Evolutionary conservation across 2,329 filamentous ascomycete species (phyloP).

Genomic region (Cladosporium oxysporum): DNA sequence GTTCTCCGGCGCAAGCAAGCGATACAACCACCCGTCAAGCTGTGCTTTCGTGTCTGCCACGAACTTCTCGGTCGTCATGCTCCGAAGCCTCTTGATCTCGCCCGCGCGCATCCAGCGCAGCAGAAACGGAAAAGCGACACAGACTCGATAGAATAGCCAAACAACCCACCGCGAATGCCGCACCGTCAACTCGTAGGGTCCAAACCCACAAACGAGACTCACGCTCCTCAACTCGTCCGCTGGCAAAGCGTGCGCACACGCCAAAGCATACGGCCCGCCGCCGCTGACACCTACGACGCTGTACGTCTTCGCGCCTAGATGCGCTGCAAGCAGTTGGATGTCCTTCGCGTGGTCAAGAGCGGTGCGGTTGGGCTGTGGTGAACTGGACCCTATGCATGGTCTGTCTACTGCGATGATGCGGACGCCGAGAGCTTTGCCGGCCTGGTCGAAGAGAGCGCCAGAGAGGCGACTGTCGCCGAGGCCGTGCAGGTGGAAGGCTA

Average conservation of each 20-base stretch:
- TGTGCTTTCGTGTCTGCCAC: not conserved
- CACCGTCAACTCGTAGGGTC: not conserved
- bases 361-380: constrained; percentile 39
- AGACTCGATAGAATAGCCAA: constrained; percentile 2
- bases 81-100: not conserved
- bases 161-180: not conserved
- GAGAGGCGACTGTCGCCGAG: constrained; percentile 48
- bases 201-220: not conserved
- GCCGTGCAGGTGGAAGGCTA: constrained; percentile 48
- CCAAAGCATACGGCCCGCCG: constrained; percentile 51
- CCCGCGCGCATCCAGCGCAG: not conserved
- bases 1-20: constrained; percentile 3
- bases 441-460: constrained; percentile 38
- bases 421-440: constrained; percentile 38
- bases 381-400: constrained; percentile 48
- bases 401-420: constrained; percentile 48
- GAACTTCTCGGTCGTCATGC: not conserved
- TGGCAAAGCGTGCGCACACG: constrained; percentile 46
- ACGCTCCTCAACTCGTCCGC: constrained; percentile 7
- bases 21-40: not conserved
- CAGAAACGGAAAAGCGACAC: not conserved
- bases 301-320: constrained; percentile 45
- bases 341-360: constrained; percentile 48
- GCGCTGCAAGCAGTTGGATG: constrained; percentile 42
- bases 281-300: constrained; percentile 49